Evolutionary conservation across 805 yeast genomes (phyloP).

Genomic region (Teunomyces tritomae): DNA sequence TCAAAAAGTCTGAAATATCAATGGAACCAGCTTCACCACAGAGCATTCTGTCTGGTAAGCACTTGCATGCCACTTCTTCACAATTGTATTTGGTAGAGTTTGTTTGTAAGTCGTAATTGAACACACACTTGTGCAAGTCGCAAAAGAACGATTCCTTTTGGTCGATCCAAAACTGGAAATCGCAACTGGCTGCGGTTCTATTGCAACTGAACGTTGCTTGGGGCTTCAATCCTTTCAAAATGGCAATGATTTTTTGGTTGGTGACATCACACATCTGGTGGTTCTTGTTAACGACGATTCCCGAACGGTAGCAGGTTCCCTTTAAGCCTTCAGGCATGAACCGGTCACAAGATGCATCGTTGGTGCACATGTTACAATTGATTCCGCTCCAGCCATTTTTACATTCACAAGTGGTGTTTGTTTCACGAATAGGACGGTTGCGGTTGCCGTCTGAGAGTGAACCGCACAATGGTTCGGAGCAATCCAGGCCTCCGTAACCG

Average conservation of each 20-base stretch:
- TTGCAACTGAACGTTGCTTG: constrained; percentile 92
- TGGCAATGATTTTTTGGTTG: constrained; percentile 76
- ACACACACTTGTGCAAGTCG: constrained; percentile 71
- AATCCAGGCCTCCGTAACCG: constrained; percentile 94
- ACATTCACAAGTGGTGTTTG: constrained; percentile 63
- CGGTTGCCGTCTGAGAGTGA: constrained; percentile 60
- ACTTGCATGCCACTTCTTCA: constrained; percentile 74
- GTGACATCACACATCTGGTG: constrained; percentile 96
- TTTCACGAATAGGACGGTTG: constrained; percentile 61
- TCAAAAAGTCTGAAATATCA: constrained; percentile 87
- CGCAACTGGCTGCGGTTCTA: constrained; percentile 60
- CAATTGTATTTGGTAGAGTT: constrained; percentile 80
- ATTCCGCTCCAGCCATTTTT: constrained; percentile 90
- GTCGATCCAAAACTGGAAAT: constrained; percentile 96
- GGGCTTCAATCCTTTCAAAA: constrained; percentile 77
- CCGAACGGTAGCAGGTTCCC: constrained; percentile 89
- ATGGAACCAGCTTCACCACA: constrained; percentile 95
- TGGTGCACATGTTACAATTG: constrained; percentile 83
- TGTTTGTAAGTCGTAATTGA: constrained; percentile 55
- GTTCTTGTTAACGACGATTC: constrained; percentile 73
- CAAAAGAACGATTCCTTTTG: constrained; percentile 88
- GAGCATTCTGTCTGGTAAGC: constrained; percentile 88
- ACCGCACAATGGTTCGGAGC: constrained; percentile 87
- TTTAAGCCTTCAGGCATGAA: constrained; percentile 82
- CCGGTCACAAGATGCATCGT: constrained; percentile 73